Evolutionary conservation across 306 rosid genomes (phyloP).

Genomic region (Gleditsia sinensis): DNA sequence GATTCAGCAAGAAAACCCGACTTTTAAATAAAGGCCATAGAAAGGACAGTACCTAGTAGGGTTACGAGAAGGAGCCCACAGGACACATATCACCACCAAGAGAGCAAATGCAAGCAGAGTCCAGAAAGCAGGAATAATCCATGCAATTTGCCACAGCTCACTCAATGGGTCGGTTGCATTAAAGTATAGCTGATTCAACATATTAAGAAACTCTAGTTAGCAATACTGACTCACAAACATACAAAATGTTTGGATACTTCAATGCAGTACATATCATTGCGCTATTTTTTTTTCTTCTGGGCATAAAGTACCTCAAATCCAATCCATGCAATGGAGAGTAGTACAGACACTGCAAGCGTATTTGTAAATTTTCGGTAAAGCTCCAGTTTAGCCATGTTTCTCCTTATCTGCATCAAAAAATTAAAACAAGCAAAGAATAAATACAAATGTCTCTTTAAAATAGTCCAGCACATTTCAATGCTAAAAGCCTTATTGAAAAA

Average conservation of each 20-base stretch:
- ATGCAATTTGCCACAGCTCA: conserved; percentile 93
- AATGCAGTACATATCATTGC: conserved; percentile 11
- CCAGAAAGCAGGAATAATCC: conserved; percentile 97
- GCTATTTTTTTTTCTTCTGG: neutral
- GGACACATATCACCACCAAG: conserved; percentile 71
- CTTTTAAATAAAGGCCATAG: neutral
- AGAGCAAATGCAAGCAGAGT: conserved; percentile 71
- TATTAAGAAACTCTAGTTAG: conserved; percentile 13
- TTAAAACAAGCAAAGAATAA: conserved; percentile 1
- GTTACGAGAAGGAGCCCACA: conserved; percentile 95
- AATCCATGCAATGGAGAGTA: conserved; percentile 90
- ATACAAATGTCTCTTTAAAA: neutral
- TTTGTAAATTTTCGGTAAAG: conserved; percentile 91
- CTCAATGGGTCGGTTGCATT: conserved; percentile 91
- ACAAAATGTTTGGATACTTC: neutral
- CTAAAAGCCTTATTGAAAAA: neutral
- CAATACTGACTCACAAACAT: conserved; percentile 23
- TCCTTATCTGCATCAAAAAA: conserved; percentile 66
- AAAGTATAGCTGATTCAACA: conserved; percentile 76
- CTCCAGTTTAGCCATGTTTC: conserved; percentile 87
- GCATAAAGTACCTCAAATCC: conserved; percentile 82
- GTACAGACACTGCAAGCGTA: conserved; percentile 78
- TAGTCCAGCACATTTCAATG: neutral
- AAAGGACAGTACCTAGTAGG: conserved; percentile 73
- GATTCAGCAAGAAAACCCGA: neutral